These are phyloP conservation scores for Colletotrichum paranaense DNA, from an alignment of 2,329 filamentous ascomycete genomes.

Conservation along the genomic window DNA sequence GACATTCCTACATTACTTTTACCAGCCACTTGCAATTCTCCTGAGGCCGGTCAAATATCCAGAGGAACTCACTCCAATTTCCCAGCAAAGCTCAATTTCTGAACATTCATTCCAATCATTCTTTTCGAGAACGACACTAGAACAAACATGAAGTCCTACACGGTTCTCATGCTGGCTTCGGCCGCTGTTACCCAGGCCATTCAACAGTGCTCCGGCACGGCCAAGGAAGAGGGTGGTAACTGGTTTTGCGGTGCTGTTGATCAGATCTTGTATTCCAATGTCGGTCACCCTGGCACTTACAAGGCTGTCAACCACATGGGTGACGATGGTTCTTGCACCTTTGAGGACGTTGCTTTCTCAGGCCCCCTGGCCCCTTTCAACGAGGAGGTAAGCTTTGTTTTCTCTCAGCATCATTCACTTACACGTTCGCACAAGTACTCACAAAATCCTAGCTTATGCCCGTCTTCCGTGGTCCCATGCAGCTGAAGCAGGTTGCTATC, in stretches of 20 bases:
- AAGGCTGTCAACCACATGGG: constrained; percentile 73
- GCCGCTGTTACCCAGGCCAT: constrained; percentile 45
- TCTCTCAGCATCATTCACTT: constrained; percentile 11
- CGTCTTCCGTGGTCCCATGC: constrained; percentile 77
- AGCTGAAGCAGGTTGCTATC: constrained; percentile 75
- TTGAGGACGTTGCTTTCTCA: constrained; percentile 61
- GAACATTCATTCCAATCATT: constrained; percentile 15
- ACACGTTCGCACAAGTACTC: not conserved
- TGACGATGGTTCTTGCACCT: constrained; percentile 63
- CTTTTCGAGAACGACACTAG: constrained; percentile 11
- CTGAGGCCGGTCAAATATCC: constrained; percentile 25
- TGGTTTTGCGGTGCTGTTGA: constrained; percentile 74
- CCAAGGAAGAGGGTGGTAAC: constrained; percentile 62
- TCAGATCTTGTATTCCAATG: constrained; percentile 72
- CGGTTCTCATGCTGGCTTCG: constrained; percentile 42
- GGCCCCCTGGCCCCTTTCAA: constrained; percentile 75
- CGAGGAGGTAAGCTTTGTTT: constrained; percentile 68
- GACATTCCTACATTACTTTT: constrained; percentile 20
- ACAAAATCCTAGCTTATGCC: constrained; percentile 68
- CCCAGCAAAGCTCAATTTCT: constrained; percentile 9
- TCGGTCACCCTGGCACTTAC: constrained; percentile 71
- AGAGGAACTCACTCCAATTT: constrained; percentile 6
- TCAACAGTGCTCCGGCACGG: constrained; percentile 49
- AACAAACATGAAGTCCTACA: constrained; percentile 45
- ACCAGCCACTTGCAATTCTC: constrained; percentile 3